Percentiles rank a stretch among this genome's conserved stretches.
These are phyloP conservation scores for Cerrena zonata DNA, from an alignment of 1,284 basidiomycete genomes.

Conservation along the genomic window DNA sequence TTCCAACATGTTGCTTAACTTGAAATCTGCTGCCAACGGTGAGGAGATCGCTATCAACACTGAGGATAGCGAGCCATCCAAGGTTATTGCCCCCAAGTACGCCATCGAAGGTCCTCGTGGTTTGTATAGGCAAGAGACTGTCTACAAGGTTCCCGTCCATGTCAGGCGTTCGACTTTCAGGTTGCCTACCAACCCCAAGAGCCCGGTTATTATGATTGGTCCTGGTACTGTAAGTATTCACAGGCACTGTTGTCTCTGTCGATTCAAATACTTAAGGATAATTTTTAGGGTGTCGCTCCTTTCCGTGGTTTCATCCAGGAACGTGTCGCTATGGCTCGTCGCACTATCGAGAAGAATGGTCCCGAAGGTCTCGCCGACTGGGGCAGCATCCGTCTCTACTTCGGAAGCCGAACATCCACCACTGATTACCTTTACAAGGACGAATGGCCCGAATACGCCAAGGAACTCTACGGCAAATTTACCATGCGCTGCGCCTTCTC, in stretches of 20 bases:
- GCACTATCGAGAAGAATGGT: constrained; percentile 89
- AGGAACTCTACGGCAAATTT: constrained; percentile 89
- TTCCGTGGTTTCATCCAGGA: constrained; percentile 99
- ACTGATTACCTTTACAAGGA: constrained; percentile 93
- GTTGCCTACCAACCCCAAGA: constrained; percentile 93
- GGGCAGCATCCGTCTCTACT: constrained; percentile 92
- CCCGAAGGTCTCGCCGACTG: constrained; percentile 88
- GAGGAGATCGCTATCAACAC: constrained; percentile 45
- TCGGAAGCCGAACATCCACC: constrained; percentile 83
- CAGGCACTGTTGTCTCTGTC: background rate
- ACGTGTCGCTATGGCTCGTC: constrained; percentile 88
- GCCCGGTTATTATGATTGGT: constrained; percentile 97
- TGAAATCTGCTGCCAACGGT: constrained; percentile 72
- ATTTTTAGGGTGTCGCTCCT: constrained; percentile 82
- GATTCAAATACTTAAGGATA: constrained; percentile 1
- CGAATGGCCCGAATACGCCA: constrained; percentile 86
- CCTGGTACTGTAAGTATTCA: constrained; percentile 81
- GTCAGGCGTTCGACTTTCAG: constrained; percentile 95
- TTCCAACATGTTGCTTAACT: constrained; percentile 88
- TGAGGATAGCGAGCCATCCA: constrained; percentile 32
- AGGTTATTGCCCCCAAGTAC: constrained; percentile 64
- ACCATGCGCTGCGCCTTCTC: constrained; percentile 85
- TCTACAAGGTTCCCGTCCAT: constrained; percentile 88
- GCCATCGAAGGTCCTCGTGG: constrained; percentile 85
- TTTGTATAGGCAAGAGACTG: constrained; percentile 64